Evolutionary conservation across 2,329 filamentous ascomycete species (phyloP).

Genomic region (Aspergillus quadricinctus): DNA sequence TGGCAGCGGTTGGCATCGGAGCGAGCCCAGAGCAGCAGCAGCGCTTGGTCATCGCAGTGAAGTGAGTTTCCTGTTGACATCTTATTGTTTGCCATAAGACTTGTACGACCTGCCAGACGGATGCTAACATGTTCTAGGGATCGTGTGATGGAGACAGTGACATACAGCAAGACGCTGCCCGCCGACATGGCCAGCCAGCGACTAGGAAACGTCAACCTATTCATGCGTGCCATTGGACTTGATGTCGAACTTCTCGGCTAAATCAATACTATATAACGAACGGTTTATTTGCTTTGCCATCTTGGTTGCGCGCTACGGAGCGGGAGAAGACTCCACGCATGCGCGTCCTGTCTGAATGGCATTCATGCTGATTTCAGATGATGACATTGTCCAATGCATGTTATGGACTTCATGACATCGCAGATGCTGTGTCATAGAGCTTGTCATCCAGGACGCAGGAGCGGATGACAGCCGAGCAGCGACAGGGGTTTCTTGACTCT

Average conservation of each 20-base stretch:
- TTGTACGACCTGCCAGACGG: background rate
- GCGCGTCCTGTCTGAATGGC: background rate
- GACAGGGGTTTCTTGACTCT: background rate
- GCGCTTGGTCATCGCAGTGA: slow-evolving; percentile 87
- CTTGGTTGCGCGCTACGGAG: background rate
- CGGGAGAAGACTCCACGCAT: background rate
- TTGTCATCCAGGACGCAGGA: background rate
- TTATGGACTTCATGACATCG: background rate
- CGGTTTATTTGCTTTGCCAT: background rate
- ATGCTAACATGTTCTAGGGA: slow-evolving; percentile 49
- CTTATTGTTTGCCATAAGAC: background rate
- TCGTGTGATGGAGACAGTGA: slow-evolving; percentile 91
- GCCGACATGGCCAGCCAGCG: slow-evolving; percentile 78
- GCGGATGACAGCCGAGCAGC: background rate
- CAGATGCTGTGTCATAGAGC: background rate
- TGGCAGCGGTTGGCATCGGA: slow-evolving; percentile 90
- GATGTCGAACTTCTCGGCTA: slow-evolving; percentile 76
- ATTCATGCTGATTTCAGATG: background rate
- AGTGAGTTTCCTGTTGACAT: slow-evolving; percentile 45
- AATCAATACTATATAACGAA: slow-evolving; percentile 14
- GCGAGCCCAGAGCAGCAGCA: slow-evolving; percentile 94
- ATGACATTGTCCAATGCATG: background rate
- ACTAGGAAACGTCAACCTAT: slow-evolving; percentile 89
- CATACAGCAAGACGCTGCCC: slow-evolving; percentile 82
- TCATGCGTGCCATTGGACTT: slow-evolving; percentile 97